Evolutionary conservation across 805 yeast genomes (phyloP).

Genomic region (Torulaspora franciscae): DNA sequence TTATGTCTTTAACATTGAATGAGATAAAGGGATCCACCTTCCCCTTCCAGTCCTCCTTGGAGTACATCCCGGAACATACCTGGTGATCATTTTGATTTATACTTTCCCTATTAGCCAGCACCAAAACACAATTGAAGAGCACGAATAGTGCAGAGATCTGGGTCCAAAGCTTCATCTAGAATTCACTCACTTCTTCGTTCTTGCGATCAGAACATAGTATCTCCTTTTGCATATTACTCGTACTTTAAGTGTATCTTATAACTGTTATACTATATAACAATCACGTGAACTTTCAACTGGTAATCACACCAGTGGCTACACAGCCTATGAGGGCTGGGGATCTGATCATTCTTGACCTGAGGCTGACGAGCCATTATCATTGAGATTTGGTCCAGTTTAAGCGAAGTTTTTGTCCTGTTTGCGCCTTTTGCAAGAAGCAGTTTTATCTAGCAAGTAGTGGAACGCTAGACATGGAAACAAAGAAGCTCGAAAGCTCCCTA

Average conservation of each 20-base stretch:
- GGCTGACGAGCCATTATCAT: too few species aligned
- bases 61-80: constrained; percentile 86
- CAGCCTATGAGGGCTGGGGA: too few species aligned
- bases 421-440: background rate
- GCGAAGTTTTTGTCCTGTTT: background rate
- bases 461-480: too few species aligned
- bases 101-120: constrained; percentile 40
- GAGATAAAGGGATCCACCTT: constrained; percentile 56
- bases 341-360: too few species aligned
- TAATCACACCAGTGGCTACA: too few species aligned
- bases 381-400: background rate
- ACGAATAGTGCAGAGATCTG: constrained; percentile 3
- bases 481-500: too few species aligned
- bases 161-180: constrained; percentile 7
- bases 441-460: background rate
- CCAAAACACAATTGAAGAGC: constrained; percentile 12
- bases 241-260: background rate
- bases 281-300: background rate
- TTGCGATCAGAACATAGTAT: background rate
- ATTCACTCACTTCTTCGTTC: background rate
- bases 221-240: background rate
- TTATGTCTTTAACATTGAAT: constrained; percentile 39
- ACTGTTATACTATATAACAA: background rate
- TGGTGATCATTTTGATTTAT: constrained; percentile 53
- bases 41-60: constrained; percentile 85